Evolutionary conservation across 2,329 filamentous ascomycete species (phyloP), one percentile per base, ranked within the genome.

Genomic region (Botrytis squamosa): DNA sequence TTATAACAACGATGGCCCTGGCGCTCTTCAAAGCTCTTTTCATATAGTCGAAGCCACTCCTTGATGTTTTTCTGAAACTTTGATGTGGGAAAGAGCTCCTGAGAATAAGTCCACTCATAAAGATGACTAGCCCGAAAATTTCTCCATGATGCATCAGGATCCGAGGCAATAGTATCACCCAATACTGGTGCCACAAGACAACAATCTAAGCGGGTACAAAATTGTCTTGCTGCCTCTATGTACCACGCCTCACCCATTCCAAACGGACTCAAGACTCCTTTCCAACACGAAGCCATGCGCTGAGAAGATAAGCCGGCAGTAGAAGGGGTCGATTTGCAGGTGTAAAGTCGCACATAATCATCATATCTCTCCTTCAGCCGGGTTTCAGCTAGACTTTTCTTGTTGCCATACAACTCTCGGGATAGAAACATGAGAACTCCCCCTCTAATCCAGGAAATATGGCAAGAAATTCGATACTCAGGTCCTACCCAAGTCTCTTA

Each of bases 381-480:
- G 3, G 2, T 49, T 49, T 49, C 46, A 2, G 46, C 8, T 20
- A 20, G 16, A 6, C 42, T 44, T 44, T 20, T 1, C 42, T 1
- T 44, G 1, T 2, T 44, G 42, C 42, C 42, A 44, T 44, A 44
- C 1, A 44, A 44, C 16, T 44, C 0, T 49, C 46, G 20, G 20
- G 20, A 49, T 49, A 25, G 46, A 4, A 49, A 49, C 20, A 25
- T 49, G 7, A 9, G 46, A 46, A 10, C 20, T 46, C 20, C 0
- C 20, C 8, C 7, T 1, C 1, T 9, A 1, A 4, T 0, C 44
- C 20, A 9, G 20, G 20, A 49, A 9, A 1, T 0, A 22, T 3
- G 0, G 22, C 9, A 5, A 10, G 25, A 1, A 52, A 5, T 1
- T 14, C 22, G 9, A 52, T 52, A 52, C 49, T 52, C 25, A 4